phyloP scores from a whole-genome alignment of 2,329 filamentous ascomycete species.

The Nigrospora oryzae region DNA sequence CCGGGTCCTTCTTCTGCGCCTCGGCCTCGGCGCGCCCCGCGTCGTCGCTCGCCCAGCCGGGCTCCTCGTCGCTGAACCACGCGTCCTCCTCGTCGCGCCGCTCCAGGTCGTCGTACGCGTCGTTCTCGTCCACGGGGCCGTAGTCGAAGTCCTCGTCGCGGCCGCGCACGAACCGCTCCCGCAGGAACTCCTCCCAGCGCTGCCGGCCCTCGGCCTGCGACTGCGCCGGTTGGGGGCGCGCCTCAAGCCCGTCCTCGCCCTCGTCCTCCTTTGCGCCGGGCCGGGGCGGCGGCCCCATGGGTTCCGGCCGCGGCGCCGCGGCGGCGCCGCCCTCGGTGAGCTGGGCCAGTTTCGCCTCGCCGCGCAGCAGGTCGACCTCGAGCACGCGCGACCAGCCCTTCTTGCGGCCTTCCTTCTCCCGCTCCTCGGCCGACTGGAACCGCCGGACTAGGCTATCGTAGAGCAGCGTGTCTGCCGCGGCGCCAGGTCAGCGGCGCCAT shows the following conservation, averaged over 20 bases:
- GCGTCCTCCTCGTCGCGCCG: slow-evolving; percentile 59
- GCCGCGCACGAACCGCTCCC: slow-evolving; percentile 65
- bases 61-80: slow-evolving; percentile 76
- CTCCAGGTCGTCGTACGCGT: slow-evolving; percentile 58
- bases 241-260: slow-evolving; percentile 33
- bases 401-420: slow-evolving; percentile 60
- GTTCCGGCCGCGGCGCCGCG: not conserved
- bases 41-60: slow-evolving; percentile 47
- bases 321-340: slow-evolving; percentile 21
- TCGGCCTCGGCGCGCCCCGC: slow-evolving; percentile 16
- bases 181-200: slow-evolving; percentile 66
- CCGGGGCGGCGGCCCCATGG: no score
- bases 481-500: not conserved
- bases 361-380: slow-evolving; percentile 67
- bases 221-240: slow-evolving; percentile 23
- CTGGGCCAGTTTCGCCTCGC: slow-evolving; percentile 65
- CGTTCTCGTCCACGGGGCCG: slow-evolving; percentile 56
- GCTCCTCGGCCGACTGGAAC: slow-evolving; percentile 66
- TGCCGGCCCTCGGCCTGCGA: slow-evolving; percentile 58
- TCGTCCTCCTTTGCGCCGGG: no score
- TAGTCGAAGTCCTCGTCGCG: slow-evolving; percentile 77
- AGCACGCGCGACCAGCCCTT: slow-evolving; percentile 75
- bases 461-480: slow-evolving; percentile 57
- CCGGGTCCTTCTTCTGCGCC: slow-evolving; percentile 16
- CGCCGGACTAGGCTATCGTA: slow-evolving; percentile 74